These are phyloP conservation scores for Colletotrichum eleusines DNA, from an alignment of 2,329 filamentous ascomycete species.

Conservation along the genomic window DNA sequence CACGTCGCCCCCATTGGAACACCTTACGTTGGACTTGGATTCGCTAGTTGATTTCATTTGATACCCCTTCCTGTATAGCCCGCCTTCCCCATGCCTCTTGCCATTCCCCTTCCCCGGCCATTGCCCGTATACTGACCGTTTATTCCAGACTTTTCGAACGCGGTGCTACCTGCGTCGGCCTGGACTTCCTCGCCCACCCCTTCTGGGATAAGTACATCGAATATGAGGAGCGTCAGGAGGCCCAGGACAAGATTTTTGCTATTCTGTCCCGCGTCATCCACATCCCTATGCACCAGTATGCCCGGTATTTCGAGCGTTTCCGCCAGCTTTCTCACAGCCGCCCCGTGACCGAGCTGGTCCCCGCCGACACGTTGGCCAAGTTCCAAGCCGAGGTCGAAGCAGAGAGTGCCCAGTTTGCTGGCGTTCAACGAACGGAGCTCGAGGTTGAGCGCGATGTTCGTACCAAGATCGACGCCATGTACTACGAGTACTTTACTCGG, in stretches of 20 bases:
- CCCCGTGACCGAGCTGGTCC: conserved; percentile 79
- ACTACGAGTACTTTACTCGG: conserved; percentile 82
- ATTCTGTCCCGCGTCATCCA: conserved; percentile 86
- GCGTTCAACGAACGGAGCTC: conserved; percentile 72
- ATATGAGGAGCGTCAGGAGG: conserved; percentile 91
- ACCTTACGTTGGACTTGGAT: conserved; percentile 62
- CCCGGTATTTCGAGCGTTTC: conserved; percentile 93
- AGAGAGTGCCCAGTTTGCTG: conserved; percentile 67
- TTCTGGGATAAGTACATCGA: conserved; percentile 99
- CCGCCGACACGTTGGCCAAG: conserved; percentile 74
- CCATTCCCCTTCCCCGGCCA: conserved; percentile 44
- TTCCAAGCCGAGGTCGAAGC: conserved; percentile 79
- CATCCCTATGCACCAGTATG: conserved; percentile 96
- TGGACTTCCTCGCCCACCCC: conserved; percentile 93
- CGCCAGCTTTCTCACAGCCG: conserved; percentile 79
- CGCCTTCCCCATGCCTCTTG: conserved; percentile 56
- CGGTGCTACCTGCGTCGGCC: conserved; percentile 83
- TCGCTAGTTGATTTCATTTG: conserved; percentile 65
- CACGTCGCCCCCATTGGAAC: conserved; percentile 49
- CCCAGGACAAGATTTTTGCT: conserved; percentile 84
- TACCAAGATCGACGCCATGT: conserved; percentile 81
- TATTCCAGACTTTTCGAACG: conserved; percentile 86
- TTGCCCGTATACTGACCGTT: conserved; percentile 47
- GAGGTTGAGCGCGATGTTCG: conserved; percentile 89
- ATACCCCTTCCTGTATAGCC: conserved; percentile 70